Percentiles rank a stretch among this genome's conserved stretches.
Conservation (phyloP, 805 yeast species). For the Yamadazyma sp. region DNA sequence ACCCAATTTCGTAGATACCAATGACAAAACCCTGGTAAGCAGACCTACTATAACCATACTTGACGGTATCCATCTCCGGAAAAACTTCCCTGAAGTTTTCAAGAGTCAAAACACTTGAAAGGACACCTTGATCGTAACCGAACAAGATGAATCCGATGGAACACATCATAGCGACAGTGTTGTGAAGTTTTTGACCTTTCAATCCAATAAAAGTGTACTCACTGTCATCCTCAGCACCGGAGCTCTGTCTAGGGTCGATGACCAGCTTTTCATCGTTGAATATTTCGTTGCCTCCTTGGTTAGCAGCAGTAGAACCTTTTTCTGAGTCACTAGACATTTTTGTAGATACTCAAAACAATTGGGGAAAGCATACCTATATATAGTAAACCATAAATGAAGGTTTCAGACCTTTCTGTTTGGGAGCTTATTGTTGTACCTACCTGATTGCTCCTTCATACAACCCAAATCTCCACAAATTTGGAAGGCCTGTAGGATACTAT, state of each 20-base stretch:
- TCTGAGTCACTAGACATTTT: conserved; percentile 11
- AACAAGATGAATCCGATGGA: conserved; percentile 61
- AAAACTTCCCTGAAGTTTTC: conserved; percentile 42
- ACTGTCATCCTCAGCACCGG: conserved; percentile 12
- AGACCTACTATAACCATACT: conserved; percentile 20
- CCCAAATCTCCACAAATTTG: no score
- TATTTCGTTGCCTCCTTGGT: neutral
- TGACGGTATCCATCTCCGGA: conserved; percentile 25
- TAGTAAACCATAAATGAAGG: neutral
- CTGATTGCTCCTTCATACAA: no score
- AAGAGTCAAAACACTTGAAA: conserved; percentile 60
- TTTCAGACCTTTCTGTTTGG: no score
- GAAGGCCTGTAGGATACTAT: no score
- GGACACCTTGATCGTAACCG: conserved; percentile 80
- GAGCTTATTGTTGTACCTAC: no score
- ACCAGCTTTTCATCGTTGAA: neutral
- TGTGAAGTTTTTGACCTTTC: conserved; percentile 14
- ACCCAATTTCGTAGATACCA: conserved; percentile 68
- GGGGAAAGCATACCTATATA: conserved; percentile 1
- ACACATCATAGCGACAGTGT: conserved; percentile 14
- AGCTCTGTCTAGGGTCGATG: neutral
- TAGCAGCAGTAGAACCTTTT: conserved; percentile 6
- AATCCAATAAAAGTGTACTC: conserved; percentile 12
- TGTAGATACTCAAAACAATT: neutral
- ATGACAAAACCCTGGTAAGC: conserved; percentile 65